Base-by-base conservation (phyloP, 1,284 basidiomycete species). In the Cutaneotrichosporon sp. region DNA sequence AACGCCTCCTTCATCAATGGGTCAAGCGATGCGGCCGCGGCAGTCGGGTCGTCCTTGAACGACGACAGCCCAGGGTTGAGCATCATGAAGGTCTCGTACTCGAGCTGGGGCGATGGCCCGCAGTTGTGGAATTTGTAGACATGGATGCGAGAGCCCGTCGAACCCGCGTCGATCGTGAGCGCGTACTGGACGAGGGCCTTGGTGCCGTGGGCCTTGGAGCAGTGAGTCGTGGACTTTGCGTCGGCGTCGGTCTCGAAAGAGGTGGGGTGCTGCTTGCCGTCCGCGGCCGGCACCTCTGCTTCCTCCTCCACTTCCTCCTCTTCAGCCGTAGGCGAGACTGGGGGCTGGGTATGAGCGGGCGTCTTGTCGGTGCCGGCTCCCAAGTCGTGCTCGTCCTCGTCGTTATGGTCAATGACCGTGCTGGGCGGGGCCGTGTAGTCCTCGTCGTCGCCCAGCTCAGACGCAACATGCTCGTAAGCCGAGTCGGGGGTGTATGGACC, bases 81-180 rank as follows among this genome's bases (percentile, higher is more conserved):
- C 84, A 88, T 87, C 76, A 87, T 87, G 85, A 99, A 99, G 11
- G 91, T 89, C 80, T 99, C 96, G 82, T 95, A 92, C 78, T 98
- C 96, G 79, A 92, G 91, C 59, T 85, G 81, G 0, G 94, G 89
- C 6, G 90, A 86, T 0, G 88, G 80, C 0, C 84, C 84, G 82
- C 94, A 97, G 83, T 95, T 90, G 84, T 95, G 86, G 86, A 97
- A 97, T 78, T 96, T 97, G 88, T 98, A 98, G 31, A 98, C 87
- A 84, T 99, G 96, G 73, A 99, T 95, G 18, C 96, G 88, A 1
- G 94, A 97, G 22, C 96, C 96, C 0, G 94, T 97, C 46, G 94
- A 97, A 18, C 96, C 97, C 0, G 97, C 96, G 78, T 99, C 96
- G 80, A 99, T 92, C 88, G 98, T 97, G 73, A 99, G 86, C 0